Percentiles rank a stretch among this genome's conserved stretches.
These are phyloP conservation scores for Morella rubra DNA, from an alignment of 306 rosid species.

Conservation along the genomic window DNA sequence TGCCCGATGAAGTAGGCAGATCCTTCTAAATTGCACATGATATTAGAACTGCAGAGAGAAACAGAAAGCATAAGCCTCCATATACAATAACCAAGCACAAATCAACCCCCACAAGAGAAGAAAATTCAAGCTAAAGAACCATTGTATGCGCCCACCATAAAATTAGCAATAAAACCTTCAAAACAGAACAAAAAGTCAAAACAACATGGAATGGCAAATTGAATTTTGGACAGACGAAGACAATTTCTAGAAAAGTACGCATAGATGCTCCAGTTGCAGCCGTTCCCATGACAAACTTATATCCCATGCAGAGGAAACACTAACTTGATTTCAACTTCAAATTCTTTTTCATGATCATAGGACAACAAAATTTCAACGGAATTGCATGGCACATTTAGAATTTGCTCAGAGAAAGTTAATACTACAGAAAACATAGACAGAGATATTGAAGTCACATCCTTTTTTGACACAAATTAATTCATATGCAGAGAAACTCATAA, in stretches of 20 bases:
- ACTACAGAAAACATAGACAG: too few species aligned
- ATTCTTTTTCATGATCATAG: too few species aligned
- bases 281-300: background rate
- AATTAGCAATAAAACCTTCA: background rate
- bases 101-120: background rate
- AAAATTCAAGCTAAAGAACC: background rate
- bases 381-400: too few species aligned
- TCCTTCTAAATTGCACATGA: conserved; percentile 53
- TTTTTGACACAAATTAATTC: too few species aligned
- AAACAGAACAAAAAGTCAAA: too few species aligned
- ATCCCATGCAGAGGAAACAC: too few species aligned
- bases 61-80: conserved; percentile 27
- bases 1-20: conserved; percentile 26
- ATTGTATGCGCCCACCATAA: background rate
- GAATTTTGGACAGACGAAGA: background rate
- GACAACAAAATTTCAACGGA: too few species aligned
- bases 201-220: background rate
- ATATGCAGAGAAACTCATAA: background rate
- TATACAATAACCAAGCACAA: background rate
- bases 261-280: background rate
- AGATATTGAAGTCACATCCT: too few species aligned
- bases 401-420: too few species aligned
- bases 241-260: background rate
- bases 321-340: too few species aligned
- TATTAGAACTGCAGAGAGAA: conserved; percentile 65